Conservation (phyloP, 2,329 filamentous ascomycete genomes). For the Purpureocillium lavendulum region DNA sequence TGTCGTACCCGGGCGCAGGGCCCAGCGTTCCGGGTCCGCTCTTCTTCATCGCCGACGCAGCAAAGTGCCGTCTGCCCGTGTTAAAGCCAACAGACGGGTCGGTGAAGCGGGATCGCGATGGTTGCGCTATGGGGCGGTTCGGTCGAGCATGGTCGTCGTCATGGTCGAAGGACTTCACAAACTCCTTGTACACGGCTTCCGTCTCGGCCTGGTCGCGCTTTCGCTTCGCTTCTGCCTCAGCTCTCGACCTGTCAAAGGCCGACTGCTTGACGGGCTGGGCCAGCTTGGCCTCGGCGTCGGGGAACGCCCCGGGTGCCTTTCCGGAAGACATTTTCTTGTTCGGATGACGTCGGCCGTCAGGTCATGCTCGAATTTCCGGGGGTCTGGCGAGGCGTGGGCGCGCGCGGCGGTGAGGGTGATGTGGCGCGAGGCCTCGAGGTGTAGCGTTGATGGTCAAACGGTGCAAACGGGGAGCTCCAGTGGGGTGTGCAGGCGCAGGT, state of each 20-base stretch:
- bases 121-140: constrained; percentile 6
- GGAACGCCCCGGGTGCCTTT: constrained; percentile 49
- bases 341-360: not conserved
- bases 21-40: constrained; percentile 57
- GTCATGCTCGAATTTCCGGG: constrained; percentile 4
- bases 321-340: constrained; percentile 36
- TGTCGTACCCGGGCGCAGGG: constrained; percentile 39
- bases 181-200: constrained; percentile 77
- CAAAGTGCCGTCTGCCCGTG: constrained; percentile 54
- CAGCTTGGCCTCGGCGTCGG: constrained; percentile 68
- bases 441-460: too few relatives aligned
- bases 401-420: not conserved
- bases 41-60: constrained; percentile 44
- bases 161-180: constrained; percentile 69
- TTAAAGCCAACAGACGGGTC: constrained; percentile 7
- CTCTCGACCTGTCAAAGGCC: constrained; percentile 79
- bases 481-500: too few relatives aligned
- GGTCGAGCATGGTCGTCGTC: constrained; percentile 41
- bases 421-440: not conserved
- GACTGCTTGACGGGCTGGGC: constrained; percentile 77
- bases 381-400: not conserved
- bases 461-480: too few relatives aligned
- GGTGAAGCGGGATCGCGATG: constrained; percentile 18
- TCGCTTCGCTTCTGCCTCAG: constrained; percentile 83
- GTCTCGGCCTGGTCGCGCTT: constrained; percentile 79